phyloP scores from a whole-genome alignment of 495 filamentous ascomycete species.

The Penicillium ochrochloron region DNA sequence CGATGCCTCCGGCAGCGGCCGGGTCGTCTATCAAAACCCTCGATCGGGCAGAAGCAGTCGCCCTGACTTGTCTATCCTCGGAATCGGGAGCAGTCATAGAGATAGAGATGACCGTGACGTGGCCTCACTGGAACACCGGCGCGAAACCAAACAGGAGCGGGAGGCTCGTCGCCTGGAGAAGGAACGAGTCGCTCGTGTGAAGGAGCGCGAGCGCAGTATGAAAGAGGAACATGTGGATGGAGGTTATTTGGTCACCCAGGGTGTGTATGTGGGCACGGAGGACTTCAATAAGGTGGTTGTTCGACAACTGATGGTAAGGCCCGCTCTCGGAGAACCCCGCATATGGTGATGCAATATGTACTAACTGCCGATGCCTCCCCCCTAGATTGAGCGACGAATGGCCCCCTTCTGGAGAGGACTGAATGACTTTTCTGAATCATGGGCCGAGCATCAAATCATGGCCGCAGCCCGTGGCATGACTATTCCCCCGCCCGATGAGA shows the following conservation, averaged over 20 bases:
- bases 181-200: slow-evolving; percentile 71
- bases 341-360: slow-evolving; percentile 8
- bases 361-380: slow-evolving; percentile 18
- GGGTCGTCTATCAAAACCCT: slow-evolving; percentile 46
- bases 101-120: slow-evolving; percentile 46
- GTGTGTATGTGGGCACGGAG: slow-evolving; percentile 87
- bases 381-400: slow-evolving; percentile 85
- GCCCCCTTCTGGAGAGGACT: slow-evolving; percentile 96
- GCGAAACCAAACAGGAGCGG: slow-evolving; percentile 89
- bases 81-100: slow-evolving; percentile 46
- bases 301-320: slow-evolving; percentile 84
- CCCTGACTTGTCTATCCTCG: slow-evolving; percentile 61
- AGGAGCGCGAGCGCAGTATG: slow-evolving; percentile 91
- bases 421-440: slow-evolving; percentile 83
- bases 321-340: not conserved
- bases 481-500: slow-evolving; percentile 82
- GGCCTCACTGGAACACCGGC: slow-evolving; percentile 56
- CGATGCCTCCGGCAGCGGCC: slow-evolving; percentile 33
- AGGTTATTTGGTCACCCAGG: slow-evolving; percentile 91
- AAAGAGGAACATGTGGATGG: slow-evolving; percentile 93
- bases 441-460: slow-evolving; percentile 92
- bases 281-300: slow-evolving; percentile 92
- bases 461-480: slow-evolving; percentile 85
- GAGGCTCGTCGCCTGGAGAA: slow-evolving; percentile 84
- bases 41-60: slow-evolving; percentile 55